Conservation (phyloP, 2,329 filamentous ascomycete genomes). For the Ophiostoma sp. region DNA sequence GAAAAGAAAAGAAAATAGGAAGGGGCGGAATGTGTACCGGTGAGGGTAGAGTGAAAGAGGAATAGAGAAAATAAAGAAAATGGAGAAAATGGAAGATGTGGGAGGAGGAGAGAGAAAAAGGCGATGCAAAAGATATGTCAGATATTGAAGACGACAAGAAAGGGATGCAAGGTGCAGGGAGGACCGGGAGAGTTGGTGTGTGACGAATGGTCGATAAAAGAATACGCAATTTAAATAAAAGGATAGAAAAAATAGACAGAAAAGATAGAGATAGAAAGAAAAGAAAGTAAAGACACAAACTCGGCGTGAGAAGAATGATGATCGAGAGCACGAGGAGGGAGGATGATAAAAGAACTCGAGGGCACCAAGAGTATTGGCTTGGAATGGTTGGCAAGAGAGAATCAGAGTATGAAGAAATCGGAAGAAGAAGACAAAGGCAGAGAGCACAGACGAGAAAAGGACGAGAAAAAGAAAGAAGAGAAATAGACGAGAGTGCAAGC, state of each 20-base stretch:
- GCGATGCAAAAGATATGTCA: not conserved
- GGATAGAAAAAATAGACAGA: not conserved
- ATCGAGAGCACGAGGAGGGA: slow-evolving; percentile 4
- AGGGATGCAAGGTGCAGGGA: slow-evolving; percentile 1
- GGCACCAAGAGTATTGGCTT: slow-evolving; percentile 1
- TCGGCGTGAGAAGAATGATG: not conserved
- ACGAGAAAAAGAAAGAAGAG: not conserved
- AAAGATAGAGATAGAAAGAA: not conserved
- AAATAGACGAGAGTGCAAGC: not conserved
- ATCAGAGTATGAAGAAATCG: not conserved
- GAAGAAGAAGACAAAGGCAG: not conserved
- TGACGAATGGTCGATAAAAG: not conserved
- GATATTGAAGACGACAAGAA: not conserved
- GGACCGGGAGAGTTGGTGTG: not conserved
- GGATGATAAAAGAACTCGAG: not conserved
- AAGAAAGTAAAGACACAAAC: not conserved
- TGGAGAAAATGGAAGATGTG: not conserved
- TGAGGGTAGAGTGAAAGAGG: not conserved
- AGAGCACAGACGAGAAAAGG: not conserved
- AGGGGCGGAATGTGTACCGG: slow-evolving; percentile 3
- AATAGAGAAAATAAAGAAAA: not conserved
- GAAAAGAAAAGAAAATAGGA: not conserved
- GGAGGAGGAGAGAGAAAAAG: not conserved
- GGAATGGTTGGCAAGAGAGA: not conserved
- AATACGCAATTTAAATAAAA: not conserved